phyloP scores from a whole-genome alignment of 2,329 filamentous ascomycete genomes.

The Didymella keratinophila region DNA sequence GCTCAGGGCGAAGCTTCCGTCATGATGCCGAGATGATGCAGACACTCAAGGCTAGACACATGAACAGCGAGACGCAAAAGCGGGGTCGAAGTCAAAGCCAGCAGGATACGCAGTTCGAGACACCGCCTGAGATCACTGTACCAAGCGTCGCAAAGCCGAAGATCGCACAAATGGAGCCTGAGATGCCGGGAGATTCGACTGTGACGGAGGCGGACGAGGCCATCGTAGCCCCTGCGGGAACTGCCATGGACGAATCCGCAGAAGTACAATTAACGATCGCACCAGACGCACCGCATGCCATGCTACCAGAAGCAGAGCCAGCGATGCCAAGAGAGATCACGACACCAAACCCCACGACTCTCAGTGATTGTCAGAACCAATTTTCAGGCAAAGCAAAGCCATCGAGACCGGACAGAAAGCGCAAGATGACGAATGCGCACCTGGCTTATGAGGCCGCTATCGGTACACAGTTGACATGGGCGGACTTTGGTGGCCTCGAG shows the following conservation, averaged over 20 bases:
- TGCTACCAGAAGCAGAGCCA: background rate
- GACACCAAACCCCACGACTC: background rate
- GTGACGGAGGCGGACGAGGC: background rate
- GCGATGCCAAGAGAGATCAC: no score
- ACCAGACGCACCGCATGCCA: background rate
- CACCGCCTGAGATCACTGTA: background rate
- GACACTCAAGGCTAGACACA: constrained; percentile 30
- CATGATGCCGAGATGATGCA: constrained; percentile 70
- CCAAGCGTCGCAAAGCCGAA: constrained; percentile 2
- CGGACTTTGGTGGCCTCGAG: constrained; percentile 54
- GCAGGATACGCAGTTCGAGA: constrained; percentile 24
- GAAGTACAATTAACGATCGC: background rate
- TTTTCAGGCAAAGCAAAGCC: no score
- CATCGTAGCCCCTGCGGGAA: background rate
- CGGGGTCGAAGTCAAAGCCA: constrained; percentile 23
- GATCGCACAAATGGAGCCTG: background rate
- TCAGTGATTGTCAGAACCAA: no score
- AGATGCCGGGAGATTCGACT: background rate
- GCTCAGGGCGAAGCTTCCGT: constrained; percentile 66
- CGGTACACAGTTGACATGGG: constrained; percentile 50
- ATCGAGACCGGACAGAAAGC: constrained; percentile 7
- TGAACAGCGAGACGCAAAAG: constrained; percentile 22
- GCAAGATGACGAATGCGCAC: constrained; percentile 24
- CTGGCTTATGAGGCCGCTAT: constrained; percentile 44
- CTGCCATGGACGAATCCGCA: background rate